Evolutionary conservation across 2,329 filamentous ascomycete species (phyloP).

Genomic region (Fusarium gaditjirri): DNA sequence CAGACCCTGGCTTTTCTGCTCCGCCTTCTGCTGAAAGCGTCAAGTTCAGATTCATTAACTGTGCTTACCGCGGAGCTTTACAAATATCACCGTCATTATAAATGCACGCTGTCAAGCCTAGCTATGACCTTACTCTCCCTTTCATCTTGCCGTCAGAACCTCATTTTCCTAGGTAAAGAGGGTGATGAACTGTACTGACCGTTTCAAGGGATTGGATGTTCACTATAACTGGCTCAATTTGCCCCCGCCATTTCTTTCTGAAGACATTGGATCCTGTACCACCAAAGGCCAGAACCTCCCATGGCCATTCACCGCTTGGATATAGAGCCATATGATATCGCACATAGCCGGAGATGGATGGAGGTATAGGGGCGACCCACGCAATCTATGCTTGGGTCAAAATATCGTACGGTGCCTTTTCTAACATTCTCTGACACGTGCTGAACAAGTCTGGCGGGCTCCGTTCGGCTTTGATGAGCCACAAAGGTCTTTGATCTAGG

Average conservation of each 20-base stretch:
- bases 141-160: background rate
- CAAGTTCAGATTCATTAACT: background rate
- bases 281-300: background rate
- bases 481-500: background rate
- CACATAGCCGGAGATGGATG: background rate
- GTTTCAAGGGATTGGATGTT: background rate
- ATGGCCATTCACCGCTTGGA: no score
- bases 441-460: background rate
- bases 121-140: background rate
- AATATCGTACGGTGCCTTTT: background rate
- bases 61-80: background rate
- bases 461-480: background rate
- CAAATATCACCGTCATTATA: background rate
- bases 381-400: background rate
- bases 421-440: background rate
- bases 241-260: background rate
- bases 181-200: background rate
- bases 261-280: no score
- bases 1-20: background rate
- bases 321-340: background rate
- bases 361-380: background rate
- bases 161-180: background rate
- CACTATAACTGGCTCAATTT: background rate
- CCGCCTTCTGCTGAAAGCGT: background rate
- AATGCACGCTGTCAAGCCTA: background rate